Conservation (phyloP, 352 stramenopile genomes). For the Elongisporangium prolatum region DNA sequence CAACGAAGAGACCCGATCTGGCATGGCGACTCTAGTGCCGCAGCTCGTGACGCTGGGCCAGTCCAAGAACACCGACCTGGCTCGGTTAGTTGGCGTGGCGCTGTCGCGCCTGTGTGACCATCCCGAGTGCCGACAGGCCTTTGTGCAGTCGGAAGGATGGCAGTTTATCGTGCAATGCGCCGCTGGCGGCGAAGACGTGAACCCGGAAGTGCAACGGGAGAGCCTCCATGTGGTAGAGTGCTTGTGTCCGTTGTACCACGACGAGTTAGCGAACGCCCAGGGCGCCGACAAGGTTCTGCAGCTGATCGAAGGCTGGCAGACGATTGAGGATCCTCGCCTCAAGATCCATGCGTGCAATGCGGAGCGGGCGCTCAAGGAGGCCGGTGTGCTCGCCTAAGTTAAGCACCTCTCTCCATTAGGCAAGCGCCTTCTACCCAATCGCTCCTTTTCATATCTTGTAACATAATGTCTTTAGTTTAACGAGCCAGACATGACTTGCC, state of each 20-base stretch:
- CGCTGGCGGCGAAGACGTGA: slow-evolving; percentile 49
- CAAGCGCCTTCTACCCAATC: neutral
- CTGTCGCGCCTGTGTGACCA: slow-evolving; percentile 80
- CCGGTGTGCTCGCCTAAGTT: slow-evolving; percentile 66
- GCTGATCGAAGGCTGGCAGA: slow-evolving; percentile 76
- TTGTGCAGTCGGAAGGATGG: slow-evolving; percentile 78
- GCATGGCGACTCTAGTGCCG: slow-evolving; percentile 63
- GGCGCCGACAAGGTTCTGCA: slow-evolving; percentile 51
- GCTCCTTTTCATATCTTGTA: slow-evolving; percentile 2
- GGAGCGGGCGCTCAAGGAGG: slow-evolving; percentile 69
- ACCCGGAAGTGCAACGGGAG: slow-evolving; percentile 73
- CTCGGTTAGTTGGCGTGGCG: slow-evolving; percentile 63
- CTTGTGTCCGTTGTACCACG: slow-evolving; percentile 76
- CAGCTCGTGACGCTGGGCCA: slow-evolving; percentile 62
- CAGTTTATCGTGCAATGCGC: slow-evolving; percentile 81
- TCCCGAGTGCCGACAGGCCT: slow-evolving; percentile 75
- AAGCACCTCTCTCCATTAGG: slow-evolving; percentile 1
- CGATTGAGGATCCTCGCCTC: slow-evolving; percentile 75
- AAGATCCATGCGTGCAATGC: slow-evolving; percentile 86
- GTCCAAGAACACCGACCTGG: slow-evolving; percentile 52
- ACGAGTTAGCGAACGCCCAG: slow-evolving; percentile 68
- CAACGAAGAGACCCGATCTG: slow-evolving; percentile 44
- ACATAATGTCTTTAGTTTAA: slow-evolving; percentile 2
- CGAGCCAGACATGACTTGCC: neutral
- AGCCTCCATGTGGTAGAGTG: slow-evolving; percentile 86